Base-by-base conservation (phyloP, 2,329 filamentous ascomycete genomes). In the Aschersonia sp. region DNA sequence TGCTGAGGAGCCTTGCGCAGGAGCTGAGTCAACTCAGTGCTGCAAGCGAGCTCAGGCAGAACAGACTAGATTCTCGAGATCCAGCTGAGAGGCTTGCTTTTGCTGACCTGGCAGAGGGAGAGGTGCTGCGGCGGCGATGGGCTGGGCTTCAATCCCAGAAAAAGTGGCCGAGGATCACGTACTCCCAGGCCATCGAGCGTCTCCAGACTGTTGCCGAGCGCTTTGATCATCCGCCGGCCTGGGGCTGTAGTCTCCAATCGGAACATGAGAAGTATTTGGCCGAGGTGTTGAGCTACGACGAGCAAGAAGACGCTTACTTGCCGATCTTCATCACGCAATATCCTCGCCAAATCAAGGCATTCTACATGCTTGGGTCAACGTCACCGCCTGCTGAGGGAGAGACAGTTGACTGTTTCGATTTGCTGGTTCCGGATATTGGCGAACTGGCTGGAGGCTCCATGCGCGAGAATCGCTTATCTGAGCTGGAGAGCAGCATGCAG, bases 291-390 rank as follows among this genome's bases (percentile, higher is more conserved):
- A 81, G 81, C 30, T 69, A 66, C 44, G 59, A 66, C 48, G 52
- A 63, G 45, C 64, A 69, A n/a, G 66, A 66, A 44, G 65, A 68
- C 32, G 67, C 68, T 41, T 63, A 62, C 54, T 68, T 75, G 44
- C 92, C 92, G 6, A 73, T 97, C 43, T 97, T 97, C 61, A 81
- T 98, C 53, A 97, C 89, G 11, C 75, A 95, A 62, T 98, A 95
- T 60, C 92, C 92, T n/a, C 78, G 78, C 53, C 70, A 73, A 44
- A 80, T 92, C 62, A 98, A 98, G 66, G 87, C 90, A 9, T 98
- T 97, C 66, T 98, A 75, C 62, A 75, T 75, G 72, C 67, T 63
- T 41, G 64, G 66, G 47, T 66, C 62, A 10, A 52, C 55, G 29
- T 50, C 57, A 1, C 54, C 57, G 10, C 57, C 58, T 7, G 30